Conservation (phyloP, 257 asterid species). For the Striga asiatica region DNA sequence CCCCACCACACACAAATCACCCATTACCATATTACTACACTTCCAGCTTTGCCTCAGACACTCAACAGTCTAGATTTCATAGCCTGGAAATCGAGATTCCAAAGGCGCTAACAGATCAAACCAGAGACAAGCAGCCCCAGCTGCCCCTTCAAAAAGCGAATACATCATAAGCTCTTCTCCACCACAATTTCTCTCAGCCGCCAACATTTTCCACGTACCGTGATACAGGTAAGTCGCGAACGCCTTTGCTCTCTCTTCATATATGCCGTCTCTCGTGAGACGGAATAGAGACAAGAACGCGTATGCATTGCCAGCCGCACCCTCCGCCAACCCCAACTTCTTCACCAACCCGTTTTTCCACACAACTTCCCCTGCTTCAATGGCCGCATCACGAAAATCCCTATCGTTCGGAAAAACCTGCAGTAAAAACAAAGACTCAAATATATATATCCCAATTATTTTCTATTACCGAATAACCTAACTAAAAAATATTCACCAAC, state of each 20-base stretch:
- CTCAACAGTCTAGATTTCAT: slow-evolving; percentile 35
- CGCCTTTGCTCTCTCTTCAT: slow-evolving; percentile 57
- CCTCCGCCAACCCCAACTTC: slow-evolving; percentile 67
- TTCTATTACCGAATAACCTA: no score
- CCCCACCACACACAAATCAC: no score
- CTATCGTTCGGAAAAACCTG: slow-evolving; percentile 49
- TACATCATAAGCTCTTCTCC: slow-evolving; percentile 31
- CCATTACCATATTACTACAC: no score
- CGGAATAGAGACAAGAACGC: slow-evolving; percentile 55
- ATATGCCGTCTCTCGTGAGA: slow-evolving; percentile 53
- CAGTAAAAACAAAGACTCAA: not conserved
- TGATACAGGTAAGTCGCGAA: slow-evolving; percentile 53
- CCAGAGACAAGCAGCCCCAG: slow-evolving; percentile 60
- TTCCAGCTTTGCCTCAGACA: not conserved
- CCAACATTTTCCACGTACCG: slow-evolving; percentile 12
- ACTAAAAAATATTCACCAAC: no score
- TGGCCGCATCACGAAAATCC: slow-evolving; percentile 67
- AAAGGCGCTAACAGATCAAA: slow-evolving; percentile 39
- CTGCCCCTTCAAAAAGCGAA: slow-evolving; percentile 61
- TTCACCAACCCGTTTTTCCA: slow-evolving; percentile 69
- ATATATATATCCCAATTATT: no score
- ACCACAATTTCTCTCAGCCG: not conserved
- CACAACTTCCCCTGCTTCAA: slow-evolving; percentile 80
- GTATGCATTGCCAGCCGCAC: slow-evolving; percentile 62
- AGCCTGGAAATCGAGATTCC: slow-evolving; percentile 56